Conservation (phyloP, 73 alveolate species). For the Blepharisma japonicum region DNA sequence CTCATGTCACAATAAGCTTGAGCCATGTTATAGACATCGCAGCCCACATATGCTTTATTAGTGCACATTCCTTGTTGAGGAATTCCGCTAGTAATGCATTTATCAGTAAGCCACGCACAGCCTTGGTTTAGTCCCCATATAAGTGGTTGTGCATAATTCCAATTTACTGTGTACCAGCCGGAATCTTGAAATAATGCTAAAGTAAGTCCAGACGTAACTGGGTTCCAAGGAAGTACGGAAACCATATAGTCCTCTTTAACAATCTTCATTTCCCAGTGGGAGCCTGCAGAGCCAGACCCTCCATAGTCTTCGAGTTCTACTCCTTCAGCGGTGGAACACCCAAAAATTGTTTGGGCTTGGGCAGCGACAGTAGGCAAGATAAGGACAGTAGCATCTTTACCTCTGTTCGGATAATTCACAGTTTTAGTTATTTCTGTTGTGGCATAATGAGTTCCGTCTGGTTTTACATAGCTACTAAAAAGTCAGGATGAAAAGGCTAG, state of each 20-base stretch:
- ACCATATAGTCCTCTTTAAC: slow-evolving; percentile 56
- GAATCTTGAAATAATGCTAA: slow-evolving; percentile 54
- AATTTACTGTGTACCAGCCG: slow-evolving; percentile 44
- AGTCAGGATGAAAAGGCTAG: background rate
- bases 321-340: slow-evolving; percentile 27
- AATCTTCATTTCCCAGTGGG: slow-evolving; percentile 61
- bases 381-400: background rate
- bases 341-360: background rate
- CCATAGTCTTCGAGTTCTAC: slow-evolving; percentile 46
- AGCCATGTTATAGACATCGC: background rate
- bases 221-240: slow-evolving; percentile 31
- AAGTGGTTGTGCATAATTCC: slow-evolving; percentile 45
- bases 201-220: slow-evolving; percentile 43
- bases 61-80: background rate
- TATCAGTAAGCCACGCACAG: slow-evolving; percentile 38
- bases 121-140: slow-evolving; percentile 50
- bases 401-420: too few relatives aligned
- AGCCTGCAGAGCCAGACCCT: slow-evolving; percentile 43
- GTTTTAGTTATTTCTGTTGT: too few relatives aligned
- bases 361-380: background rate
- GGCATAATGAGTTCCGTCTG: too few relatives aligned
- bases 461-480: background rate
- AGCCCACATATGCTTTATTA: background rate
- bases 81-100: slow-evolving; percentile 31
- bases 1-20: background rate